Evolutionary conservation across 208 protist species (phyloP).

Genomic region (Acanthamoeba royreba): DNA sequence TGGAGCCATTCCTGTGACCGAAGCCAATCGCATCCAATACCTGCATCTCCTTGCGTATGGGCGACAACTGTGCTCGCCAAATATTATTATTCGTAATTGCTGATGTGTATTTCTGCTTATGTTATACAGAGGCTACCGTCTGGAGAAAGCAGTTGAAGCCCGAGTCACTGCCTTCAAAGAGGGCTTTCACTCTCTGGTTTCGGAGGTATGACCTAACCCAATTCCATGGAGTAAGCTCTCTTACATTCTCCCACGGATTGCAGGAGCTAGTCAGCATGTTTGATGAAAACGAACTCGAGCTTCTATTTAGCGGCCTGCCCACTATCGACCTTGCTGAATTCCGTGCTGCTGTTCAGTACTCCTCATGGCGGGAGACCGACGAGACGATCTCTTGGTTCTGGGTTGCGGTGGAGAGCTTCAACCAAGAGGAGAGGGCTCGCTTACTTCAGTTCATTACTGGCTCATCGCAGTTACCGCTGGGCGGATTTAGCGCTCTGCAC

Average conservation of each 20-base stretch:
- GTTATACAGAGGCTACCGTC: neutral
- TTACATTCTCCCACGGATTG: too few species aligned
- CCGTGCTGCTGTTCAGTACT: neutral
- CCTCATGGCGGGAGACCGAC: neutral
- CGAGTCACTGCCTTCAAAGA: conserved; percentile 71
- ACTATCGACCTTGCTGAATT: conserved; percentile 63
- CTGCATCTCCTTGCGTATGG: conserved; percentile 85
- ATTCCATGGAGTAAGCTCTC: too few species aligned
- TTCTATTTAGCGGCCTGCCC: conserved; percentile 72
- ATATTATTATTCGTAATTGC: neutral
- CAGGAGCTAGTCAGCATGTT: conserved; percentile 75
- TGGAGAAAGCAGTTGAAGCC: neutral
- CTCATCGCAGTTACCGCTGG: conserved; percentile 67
- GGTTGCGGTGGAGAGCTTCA: conserved; percentile 52
- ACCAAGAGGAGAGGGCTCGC: conserved; percentile 58
- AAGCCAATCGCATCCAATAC: conserved; percentile 93
- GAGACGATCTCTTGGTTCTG: conserved; percentile 74
- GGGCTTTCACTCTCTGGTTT: conserved; percentile 67
- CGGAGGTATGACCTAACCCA: neutral
- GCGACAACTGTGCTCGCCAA: neutral
- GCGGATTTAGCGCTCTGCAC: conserved; percentile 56
- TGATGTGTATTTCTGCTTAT: neutral
- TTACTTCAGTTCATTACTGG: conserved; percentile 76
- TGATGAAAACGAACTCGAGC: conserved; percentile 72
- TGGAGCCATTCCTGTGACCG: conserved; percentile 89